Evolutionary conservation across 192 early-diverging fungal species (phyloP), one percentile per base, ranked within the genome.

Genomic region (Chytriomyces sp.): DNA sequence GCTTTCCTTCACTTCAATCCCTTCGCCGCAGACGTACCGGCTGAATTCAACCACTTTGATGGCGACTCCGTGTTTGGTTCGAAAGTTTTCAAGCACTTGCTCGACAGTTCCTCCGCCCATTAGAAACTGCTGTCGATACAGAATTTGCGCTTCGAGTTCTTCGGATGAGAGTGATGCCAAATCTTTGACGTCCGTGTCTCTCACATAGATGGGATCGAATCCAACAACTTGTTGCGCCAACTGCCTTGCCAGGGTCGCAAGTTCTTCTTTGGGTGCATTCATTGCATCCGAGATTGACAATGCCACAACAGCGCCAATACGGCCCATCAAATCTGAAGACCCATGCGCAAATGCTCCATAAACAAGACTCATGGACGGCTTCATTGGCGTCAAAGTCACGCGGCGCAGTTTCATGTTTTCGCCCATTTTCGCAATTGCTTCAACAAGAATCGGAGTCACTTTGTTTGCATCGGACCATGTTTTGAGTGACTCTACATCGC

Each of bases 211-310:
- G 5, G 96, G 95, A 35, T 82, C 87, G 60, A 91, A 96, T 10
- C 95, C 95, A 64, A 94, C 93, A 18, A 96, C 86, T 76, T 96
- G 94, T 69, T 96, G 94, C 1, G 96, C 93, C 20, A 97, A 77
- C 57, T 94, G 89, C 61, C 86, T 80, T 0, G 92, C 89, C 5
- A 94, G 78, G 73, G 86, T 91, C 75, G 63, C 80, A 60, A 45
- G 69, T n/a, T 18, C 7, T 18, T n/a, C 10, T 6, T 64, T 47
- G 18, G 67, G 64, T 18, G 65, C 79, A 13, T 16, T 43, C 5
- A 47, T 47, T 13, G 50, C 18, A 50, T 67, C 20, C 43, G 69
- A 53, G 35, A 76, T 60, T 70, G 78, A 24, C n/a, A 97, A 61
- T 3, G 91, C 89, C 11, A 92, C 93, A 60, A 97, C 74, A 0